Conservation (phyloP, 495 filamentous ascomycete genomes). For the Oidiodendron maius region DNA sequence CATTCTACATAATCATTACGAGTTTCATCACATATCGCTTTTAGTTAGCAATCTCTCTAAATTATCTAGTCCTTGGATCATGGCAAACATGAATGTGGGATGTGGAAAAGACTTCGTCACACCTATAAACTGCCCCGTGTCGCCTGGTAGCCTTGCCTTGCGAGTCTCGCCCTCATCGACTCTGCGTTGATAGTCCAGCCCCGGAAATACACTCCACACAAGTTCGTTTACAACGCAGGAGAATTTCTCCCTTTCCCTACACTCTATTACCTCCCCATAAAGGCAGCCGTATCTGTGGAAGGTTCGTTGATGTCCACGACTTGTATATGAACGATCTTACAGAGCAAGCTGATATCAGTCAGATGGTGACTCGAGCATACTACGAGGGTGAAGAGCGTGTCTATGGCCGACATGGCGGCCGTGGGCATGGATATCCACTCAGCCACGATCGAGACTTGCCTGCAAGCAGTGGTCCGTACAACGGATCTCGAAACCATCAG, state of each 20-base stretch:
- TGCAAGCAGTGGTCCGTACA: slow-evolving; percentile 6
- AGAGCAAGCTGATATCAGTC: not conserved
- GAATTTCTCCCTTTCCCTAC: not conserved
- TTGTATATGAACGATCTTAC: not conserved
- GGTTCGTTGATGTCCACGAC: not conserved
- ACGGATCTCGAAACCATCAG: slow-evolving; percentile 3
- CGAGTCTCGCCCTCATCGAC: slow-evolving; percentile 1
- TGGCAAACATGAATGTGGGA: slow-evolving; percentile 11
- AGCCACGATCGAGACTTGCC: slow-evolving; percentile 17
- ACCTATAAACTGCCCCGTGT: slow-evolving; percentile 7
- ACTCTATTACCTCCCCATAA: not conserved
- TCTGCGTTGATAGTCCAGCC: not conserved
- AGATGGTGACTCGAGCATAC: slow-evolving; percentile 13
- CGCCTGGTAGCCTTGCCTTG: slow-evolving; percentile 3
- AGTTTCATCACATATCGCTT: slow-evolving; percentile 4
- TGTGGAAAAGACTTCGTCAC: slow-evolving; percentile 4
- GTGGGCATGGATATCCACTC: slow-evolving; percentile 14
- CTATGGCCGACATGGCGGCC: slow-evolving; percentile 10
- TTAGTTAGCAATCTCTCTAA: not conserved
- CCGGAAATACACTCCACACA: slow-evolving; percentile 1
- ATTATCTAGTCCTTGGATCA: not conserved
- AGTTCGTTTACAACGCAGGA: slow-evolving; percentile 1
- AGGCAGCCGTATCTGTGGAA: not conserved
- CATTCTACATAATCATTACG: not conserved
- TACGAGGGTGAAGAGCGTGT: slow-evolving; percentile 10